Percentiles rank a stretch among this genome's conserved stretches.
Evolutionary conservation across 1,139 yeast genomes (phyloP).

Genomic region (Meyerozyma carpophila): DNA sequence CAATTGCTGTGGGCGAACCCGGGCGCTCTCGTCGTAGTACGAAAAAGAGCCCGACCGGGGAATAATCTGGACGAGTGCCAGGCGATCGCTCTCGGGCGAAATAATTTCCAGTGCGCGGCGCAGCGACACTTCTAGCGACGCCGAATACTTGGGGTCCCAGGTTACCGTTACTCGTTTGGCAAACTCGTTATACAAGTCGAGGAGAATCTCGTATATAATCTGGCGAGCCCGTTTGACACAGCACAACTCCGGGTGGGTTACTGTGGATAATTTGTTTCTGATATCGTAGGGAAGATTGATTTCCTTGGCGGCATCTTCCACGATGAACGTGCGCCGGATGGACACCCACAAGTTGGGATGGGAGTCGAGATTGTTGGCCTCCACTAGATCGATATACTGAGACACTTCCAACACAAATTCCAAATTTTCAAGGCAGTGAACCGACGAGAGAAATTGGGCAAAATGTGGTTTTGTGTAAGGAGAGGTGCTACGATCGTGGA

Average conservation of each 20-base stretch:
- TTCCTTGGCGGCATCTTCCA: constrained; percentile 26
- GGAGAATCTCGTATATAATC: constrained; percentile 27
- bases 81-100: constrained; percentile 6
- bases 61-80: background rate
- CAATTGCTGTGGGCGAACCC: background rate
- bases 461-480: constrained; percentile 20
- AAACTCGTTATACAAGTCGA: constrained; percentile 31
- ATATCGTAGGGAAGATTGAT: constrained; percentile 27
- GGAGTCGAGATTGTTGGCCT: constrained; percentile 7
- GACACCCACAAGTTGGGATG: constrained; percentile 17
- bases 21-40: background rate
- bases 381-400: constrained; percentile 13
- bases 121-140: background rate
- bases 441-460: constrained; percentile 19
- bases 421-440: constrained; percentile 34
- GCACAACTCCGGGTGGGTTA: constrained; percentile 11
- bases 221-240: constrained; percentile 15
- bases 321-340: constrained; percentile 21
- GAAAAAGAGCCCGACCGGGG: constrained; percentile 1
- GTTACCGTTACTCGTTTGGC: constrained; percentile 15
- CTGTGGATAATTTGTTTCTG: constrained; percentile 11
- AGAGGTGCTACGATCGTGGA: constrained; percentile 11
- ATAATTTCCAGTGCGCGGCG: constrained; percentile 11
- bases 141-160: constrained; percentile 1
- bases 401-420: constrained; percentile 30